Evolutionary conservation across 2,329 filamentous ascomycete genomes (phyloP).

Genomic region (Aspergillus candidus): DNA sequence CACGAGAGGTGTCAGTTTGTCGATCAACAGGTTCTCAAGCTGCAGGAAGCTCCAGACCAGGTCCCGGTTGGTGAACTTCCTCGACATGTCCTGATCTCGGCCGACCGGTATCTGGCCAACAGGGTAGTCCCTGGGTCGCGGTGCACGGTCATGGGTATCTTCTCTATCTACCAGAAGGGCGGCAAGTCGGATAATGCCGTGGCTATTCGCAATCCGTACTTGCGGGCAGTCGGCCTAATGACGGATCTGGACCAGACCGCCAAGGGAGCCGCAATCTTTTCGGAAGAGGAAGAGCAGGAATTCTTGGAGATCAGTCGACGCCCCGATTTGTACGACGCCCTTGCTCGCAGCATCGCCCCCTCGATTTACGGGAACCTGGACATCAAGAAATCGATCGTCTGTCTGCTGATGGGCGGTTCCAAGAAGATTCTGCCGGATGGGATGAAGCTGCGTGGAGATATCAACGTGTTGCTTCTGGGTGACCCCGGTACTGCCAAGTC

Average conservation of each 20-base stretch:
- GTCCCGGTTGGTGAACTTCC: slow-evolving; percentile 95
- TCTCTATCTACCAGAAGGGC: slow-evolving; percentile 95
- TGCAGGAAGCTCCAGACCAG: slow-evolving; percentile 95
- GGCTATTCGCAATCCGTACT: slow-evolving; percentile 90
- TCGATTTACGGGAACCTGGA: slow-evolving; percentile 95
- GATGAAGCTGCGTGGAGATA: slow-evolving; percentile 95
- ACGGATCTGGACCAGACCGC: slow-evolving; percentile 84
- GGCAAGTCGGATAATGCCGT: slow-evolving; percentile 79
- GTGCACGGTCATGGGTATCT: slow-evolving; percentile 94
- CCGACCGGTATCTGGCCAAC: slow-evolving; percentile 94
- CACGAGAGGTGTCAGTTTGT: slow-evolving; percentile 94
- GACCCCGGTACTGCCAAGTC: slow-evolving; percentile 98
- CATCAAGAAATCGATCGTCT: slow-evolving; percentile 96
- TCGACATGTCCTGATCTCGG: slow-evolving; percentile 88
- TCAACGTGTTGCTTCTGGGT: slow-evolving; percentile 93
- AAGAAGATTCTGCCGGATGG: slow-evolving; percentile 97
- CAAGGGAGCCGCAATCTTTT: slow-evolving; percentile 77
- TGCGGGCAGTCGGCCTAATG: slow-evolving; percentile 86
- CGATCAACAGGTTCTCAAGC: slow-evolving; percentile 95
- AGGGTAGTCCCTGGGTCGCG: slow-evolving; percentile 89
- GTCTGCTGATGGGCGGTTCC: slow-evolving; percentile 84
- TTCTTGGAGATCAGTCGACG: slow-evolving; percentile 85
- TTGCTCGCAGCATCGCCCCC: slow-evolving; percentile 88
- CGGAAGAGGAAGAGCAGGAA: slow-evolving; percentile 94
- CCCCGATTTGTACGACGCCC: slow-evolving; percentile 85